Base-by-base conservation (phyloP, 768 basidiomycete genomes). In the Phylloporus rhodoxanthus region DNA sequence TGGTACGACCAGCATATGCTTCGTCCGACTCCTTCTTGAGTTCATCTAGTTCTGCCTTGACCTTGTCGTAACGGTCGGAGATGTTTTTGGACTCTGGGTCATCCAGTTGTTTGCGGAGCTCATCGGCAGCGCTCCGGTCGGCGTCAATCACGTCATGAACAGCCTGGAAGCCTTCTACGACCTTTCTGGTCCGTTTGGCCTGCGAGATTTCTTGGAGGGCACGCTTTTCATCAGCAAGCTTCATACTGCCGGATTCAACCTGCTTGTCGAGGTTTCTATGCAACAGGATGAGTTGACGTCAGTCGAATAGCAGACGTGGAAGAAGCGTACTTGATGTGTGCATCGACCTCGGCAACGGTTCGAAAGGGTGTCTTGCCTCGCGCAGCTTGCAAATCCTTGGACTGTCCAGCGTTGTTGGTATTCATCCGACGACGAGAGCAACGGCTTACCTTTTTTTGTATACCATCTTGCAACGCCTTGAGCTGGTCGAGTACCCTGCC, bases 161-260 rank as follows among this genome's bases (percentile, higher is more conserved):
- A 0, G 79, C 72, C 57, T 90, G 81, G 75, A 94, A 92, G 45
- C 77, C 66, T 67, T 98, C 93, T 50, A 98, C 82, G 11, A 72
- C 70, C 64, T 77, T 84, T 45, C 91, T 84, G 51, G 70, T 76
- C 37, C 91, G 85, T 62, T 80, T 89, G 54, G 75, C 71, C 38
- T 77, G 75, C 53, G 76, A 80, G 53, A 99, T 95, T 59, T 98
- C 95, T 56, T 81, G 78, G n/a, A 99, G 77, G 5, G 93, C 89
- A 45, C 91, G 85, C 71, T 96, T 97, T 70, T 99, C 96, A 49
- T 96, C 94, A 23, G 84, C 92, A 51, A 98, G 77, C 65, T 91
- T 96, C 78, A 99, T 77, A 51, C 60, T 81, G 21, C 95, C 95
- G 5, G 90, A 90, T 64, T 98, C 95, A 46, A 99, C 84, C 65